Conservation (phyloP, 495 filamentous ascomycete genomes). For the Neurospora cerealis region DNA sequence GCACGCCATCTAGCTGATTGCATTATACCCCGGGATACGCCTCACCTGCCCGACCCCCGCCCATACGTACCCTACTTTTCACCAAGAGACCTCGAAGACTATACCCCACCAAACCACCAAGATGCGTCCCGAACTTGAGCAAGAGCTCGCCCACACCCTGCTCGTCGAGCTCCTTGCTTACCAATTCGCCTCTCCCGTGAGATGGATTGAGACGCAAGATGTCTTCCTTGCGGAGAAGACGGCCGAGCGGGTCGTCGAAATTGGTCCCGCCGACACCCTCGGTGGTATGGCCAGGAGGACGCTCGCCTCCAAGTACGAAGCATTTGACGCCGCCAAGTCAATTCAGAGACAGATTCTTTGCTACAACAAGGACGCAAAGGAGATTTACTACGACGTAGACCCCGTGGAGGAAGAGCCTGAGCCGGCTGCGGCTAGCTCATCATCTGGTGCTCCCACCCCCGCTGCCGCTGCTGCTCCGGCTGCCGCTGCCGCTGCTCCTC, state of each 20-base stretch:
- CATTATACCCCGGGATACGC: slow-evolving; percentile 1
- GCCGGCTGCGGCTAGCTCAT: slow-evolving; percentile 36
- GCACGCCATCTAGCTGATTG: neutral
- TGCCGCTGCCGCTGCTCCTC: slow-evolving; percentile 43
- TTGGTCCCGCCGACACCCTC: slow-evolving; percentile 95
- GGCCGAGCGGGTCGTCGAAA: slow-evolving; percentile 94
- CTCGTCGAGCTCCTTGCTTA: slow-evolving; percentile 97
- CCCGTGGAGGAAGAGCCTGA: slow-evolving; percentile 85
- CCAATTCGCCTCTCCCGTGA: slow-evolving; percentile 95
- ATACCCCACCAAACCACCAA: slow-evolving; percentile 21
- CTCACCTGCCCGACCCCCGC: neutral
- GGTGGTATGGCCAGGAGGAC: slow-evolving; percentile 97
- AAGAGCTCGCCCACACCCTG: slow-evolving; percentile 94
- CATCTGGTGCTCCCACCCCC: slow-evolving; percentile 36
- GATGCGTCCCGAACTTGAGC: slow-evolving; percentile 98
- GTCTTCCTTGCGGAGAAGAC: slow-evolving; percentile 92
- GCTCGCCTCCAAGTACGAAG: slow-evolving; percentile 95
- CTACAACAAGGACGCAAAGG: slow-evolving; percentile 98
- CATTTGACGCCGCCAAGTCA: slow-evolving; percentile 92
- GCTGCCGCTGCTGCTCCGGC: slow-evolving; percentile 40
- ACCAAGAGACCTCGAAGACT: neutral
- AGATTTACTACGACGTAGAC: slow-evolving; percentile 99
- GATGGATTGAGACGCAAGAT: slow-evolving; percentile 99
- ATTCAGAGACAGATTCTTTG: slow-evolving; percentile 95
- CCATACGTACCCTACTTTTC: neutral